Evolutionary conservation across 2,329 filamentous ascomycete species (phyloP).

Genomic region (Diaporthe citri): DNA sequence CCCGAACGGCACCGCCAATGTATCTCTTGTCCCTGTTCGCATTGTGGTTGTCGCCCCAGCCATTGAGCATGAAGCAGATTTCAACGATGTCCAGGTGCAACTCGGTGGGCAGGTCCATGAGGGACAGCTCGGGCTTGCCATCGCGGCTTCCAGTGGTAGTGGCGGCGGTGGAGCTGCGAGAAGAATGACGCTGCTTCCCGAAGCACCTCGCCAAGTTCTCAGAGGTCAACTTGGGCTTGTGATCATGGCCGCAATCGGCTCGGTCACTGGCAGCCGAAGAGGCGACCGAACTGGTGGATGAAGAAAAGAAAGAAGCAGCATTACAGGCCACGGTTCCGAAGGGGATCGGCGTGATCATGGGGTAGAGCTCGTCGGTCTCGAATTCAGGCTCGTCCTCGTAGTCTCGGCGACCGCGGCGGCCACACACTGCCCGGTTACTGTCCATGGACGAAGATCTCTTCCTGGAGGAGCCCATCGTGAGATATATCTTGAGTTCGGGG

Average conservation of each 20-base stretch:
- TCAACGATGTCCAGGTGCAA: constrained; percentile 32
- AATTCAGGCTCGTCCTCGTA: neutral
- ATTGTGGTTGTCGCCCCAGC: neutral
- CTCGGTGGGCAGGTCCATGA: constrained; percentile 37
- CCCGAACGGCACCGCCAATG: constrained; percentile 28
- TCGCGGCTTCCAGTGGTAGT: neutral
- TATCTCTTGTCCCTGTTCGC: neutral
- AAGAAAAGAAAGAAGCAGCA: neutral
- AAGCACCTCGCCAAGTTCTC: neutral
- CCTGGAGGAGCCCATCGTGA: neutral
- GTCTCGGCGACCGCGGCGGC: neutral
- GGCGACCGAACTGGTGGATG: neutral
- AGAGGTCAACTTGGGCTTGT: neutral
- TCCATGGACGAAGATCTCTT: constrained; percentile 8
- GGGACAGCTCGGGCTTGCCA: neutral
- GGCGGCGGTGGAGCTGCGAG: too few relatives aligned
- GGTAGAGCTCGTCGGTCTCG: neutral
- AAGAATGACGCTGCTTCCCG: neutral
- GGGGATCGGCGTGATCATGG: neutral
- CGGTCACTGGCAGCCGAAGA: neutral
- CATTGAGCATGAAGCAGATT: neutral
- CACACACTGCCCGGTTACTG: constrained; percentile 7
- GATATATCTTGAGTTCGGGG: neutral
- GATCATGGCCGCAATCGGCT: neutral
- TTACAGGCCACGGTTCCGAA: constrained; percentile 10